Evolutionary conservation across 1,139 yeast genomes (phyloP).

Genomic region (Hyphopichia burtonii): DNA sequence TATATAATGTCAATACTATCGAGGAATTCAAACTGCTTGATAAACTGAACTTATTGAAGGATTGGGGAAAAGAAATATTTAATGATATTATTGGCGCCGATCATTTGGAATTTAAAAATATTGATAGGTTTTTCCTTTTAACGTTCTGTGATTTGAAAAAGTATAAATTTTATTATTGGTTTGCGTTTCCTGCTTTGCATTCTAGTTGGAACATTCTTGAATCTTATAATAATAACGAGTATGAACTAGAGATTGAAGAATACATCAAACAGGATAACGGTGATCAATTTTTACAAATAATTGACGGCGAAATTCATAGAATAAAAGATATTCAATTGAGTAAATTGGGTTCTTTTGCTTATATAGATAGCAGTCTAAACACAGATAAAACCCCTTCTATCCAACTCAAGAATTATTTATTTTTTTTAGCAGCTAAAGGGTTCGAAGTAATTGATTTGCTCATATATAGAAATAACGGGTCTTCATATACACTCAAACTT

Average conservation of each 20-base stretch:
- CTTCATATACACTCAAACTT: constrained; percentile 23
- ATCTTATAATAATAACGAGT: constrained; percentile 1
- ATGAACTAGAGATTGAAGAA: constrained; percentile 7
- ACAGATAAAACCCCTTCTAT: constrained; percentile 51
- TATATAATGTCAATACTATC: constrained; percentile 73
- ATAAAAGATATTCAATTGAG: neutral
- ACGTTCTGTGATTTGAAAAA: constrained; percentile 87
- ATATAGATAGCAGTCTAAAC: constrained; percentile 59
- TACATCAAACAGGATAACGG: constrained; percentile 1
- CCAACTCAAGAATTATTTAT: constrained; percentile 64
- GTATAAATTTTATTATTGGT: constrained; percentile 87
- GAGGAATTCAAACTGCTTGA: constrained; percentile 76
- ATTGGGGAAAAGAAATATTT: constrained; percentile 37
- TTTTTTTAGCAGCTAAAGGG: constrained; percentile 47
- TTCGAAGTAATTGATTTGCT: constrained; percentile 39
- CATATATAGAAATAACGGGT: constrained; percentile 25
- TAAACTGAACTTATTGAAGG: constrained; percentile 54
- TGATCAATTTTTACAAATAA: constrained; percentile 14
- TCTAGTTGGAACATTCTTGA: constrained; percentile 37
- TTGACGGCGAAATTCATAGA: constrained; percentile 7
- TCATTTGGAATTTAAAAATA: constrained; percentile 9
- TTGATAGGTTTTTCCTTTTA: constrained; percentile 54
- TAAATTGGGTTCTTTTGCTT: constrained; percentile 39
- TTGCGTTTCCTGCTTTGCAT: constrained; percentile 68
- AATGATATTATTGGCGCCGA: constrained; percentile 11